Evolutionary conservation across 371 early-diverging fungal genomes (phyloP).

Genomic region (Zychaea mexicana): DNA sequence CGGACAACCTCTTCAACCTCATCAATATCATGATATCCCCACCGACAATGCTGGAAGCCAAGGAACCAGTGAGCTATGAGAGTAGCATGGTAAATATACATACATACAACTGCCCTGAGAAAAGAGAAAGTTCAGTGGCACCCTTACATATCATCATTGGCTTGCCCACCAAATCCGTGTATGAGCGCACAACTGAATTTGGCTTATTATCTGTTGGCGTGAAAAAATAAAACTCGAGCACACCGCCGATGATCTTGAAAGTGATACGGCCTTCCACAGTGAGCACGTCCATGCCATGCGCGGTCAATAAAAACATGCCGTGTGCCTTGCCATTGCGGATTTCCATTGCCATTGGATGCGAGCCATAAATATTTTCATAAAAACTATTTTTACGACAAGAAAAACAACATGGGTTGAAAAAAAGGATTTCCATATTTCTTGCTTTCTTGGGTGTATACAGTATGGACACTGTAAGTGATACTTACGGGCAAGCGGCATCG

Average conservation of each 20-base stretch:
- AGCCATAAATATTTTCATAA: constrained; percentile 68
- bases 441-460: too few relatives aligned
- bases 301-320: constrained; percentile 57
- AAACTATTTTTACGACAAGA: constrained; percentile 16
- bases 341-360: constrained; percentile 76
- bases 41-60: constrained; percentile 75
- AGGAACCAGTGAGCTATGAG: constrained; percentile 39
- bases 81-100: too few relatives aligned
- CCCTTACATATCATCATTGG: constrained; percentile 34
- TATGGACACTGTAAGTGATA: too few relatives aligned
- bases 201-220: constrained; percentile 51
- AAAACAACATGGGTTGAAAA: not conserved
- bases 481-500: constrained; percentile 55
- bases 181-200: constrained; percentile 61
- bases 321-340: constrained; percentile 64
- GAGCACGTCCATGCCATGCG: constrained; percentile 80
- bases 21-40: constrained; percentile 63
- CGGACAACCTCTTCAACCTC: constrained; percentile 55
- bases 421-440: not conserved
- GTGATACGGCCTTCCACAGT: constrained; percentile 54
- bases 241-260: constrained; percentile 71
- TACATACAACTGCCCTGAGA: not conserved
- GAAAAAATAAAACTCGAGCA: constrained; percentile 67
- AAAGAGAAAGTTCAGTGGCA: constrained; percentile 53
- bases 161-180: constrained; percentile 70